Evolutionary conservation across 768 basidiomycete species (phyloP), one percentile per base, ranked within the genome.

Genomic region (Lactarius pseudohatsudake): DNA sequence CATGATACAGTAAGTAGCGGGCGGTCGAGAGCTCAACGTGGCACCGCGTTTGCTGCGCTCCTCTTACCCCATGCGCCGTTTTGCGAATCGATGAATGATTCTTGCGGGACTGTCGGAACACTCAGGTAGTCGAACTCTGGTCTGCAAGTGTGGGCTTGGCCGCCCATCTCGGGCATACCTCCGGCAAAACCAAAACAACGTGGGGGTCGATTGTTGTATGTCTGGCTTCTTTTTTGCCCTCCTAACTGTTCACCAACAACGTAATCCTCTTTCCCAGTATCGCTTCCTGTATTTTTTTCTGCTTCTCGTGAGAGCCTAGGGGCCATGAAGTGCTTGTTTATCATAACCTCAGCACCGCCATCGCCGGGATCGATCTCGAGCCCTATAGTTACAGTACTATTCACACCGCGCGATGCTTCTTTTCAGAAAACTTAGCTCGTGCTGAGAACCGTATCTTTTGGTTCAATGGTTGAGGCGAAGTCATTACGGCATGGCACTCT

Each of bases 341-440:
- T n/a, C 13, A 50, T 66, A 53, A 58, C 61, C 56, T 59, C 61
- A 66, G 57, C 61, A 59, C 65, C 65, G 61, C 61, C 65, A 54
- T 66, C 22, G 18, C 57, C 65, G 65, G 65, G 65, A 62, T 62
- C 61, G 61, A 62, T 62, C 56, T 66, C 34, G 45, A 53, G 65
- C 30, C 43, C 6, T 26, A 53, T 26, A 53, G 26, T 26, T 0
- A 26, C 43, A n/a, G 20, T 45, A 45, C 43, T 45, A 45, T 45
- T 45, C 15, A 53, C 22, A 53, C 13, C 50, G 26, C 50, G 6
- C 15, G 28, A 16, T 10, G 30, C 53, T 60, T 64, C 64, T 43
- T 59, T 56, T 18, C 36, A 38, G 54, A 56, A 32, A 65, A 20
- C 30, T 47, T 30, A 18, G 15, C 50, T 53, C 26, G 50, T 26